phyloP scores from a whole-genome alignment of 2,329 filamentous ascomycete species.

The Alternaria panax region DNA sequence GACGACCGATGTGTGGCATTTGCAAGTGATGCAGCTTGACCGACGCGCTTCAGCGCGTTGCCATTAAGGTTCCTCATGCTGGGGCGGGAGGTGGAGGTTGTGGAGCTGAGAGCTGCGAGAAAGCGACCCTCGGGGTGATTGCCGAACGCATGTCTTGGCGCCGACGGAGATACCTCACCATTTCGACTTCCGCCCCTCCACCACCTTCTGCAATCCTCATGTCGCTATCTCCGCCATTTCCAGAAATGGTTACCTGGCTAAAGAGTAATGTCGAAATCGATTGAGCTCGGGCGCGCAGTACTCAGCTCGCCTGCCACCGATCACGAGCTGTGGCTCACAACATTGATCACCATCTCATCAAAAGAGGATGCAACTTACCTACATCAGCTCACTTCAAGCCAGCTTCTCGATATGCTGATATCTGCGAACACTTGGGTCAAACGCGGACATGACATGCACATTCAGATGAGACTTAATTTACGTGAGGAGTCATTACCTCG shows the following conservation, averaged over 20 bases:
- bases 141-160: slow-evolving; percentile 32
- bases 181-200: background rate
- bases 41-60: slow-evolving; percentile 29
- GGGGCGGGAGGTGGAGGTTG: slow-evolving; percentile 15
- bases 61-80: slow-evolving; percentile 34
- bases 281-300: slow-evolving; percentile 48
- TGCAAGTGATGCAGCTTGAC: slow-evolving; percentile 9
- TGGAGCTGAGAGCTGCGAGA: slow-evolving; percentile 14
- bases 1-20: background rate
- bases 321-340: slow-evolving; percentile 47
- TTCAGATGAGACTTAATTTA: slow-evolving; percentile 37
- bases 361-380: slow-evolving; percentile 34
- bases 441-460: slow-evolving; percentile 42
- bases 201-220: slow-evolving; percentile 7
- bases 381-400: slow-evolving; percentile 23
- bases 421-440: slow-evolving; percentile 44
- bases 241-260: slow-evolving; percentile 7
- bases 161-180: background rate
- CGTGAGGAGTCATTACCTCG: slow-evolving; percentile 33
- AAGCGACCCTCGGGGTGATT: slow-evolving; percentile 30
- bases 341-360: slow-evolving; percentile 46
- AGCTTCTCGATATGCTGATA: slow-evolving; percentile 28
- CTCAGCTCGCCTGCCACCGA: slow-evolving; percentile 31
- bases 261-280: slow-evolving; percentile 31
- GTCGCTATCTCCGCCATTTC: background rate